Evolutionary conservation across 1,139 yeast genomes (phyloP).

Genomic region (Trichomonascaceae sp.): DNA sequence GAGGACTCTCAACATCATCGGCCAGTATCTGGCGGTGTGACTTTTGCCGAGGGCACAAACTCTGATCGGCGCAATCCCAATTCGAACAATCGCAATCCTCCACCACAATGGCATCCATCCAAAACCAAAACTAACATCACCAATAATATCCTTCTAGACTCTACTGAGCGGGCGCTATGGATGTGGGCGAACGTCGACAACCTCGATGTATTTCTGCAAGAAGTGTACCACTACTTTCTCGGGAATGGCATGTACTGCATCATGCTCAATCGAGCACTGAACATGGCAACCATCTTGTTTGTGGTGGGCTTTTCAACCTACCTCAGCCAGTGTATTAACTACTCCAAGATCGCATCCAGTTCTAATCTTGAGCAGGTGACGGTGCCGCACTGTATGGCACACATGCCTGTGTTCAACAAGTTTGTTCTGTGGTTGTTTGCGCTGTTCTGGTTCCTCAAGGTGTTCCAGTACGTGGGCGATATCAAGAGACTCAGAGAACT

Average conservation of each 20-base stretch:
- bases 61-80: background rate
- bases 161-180: slow-evolving; percentile 80
- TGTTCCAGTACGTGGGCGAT: slow-evolving; percentile 40
- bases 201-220: slow-evolving; percentile 71
- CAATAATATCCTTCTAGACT: slow-evolving; percentile 10
- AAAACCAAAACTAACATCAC: background rate
- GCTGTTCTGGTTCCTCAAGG: slow-evolving; percentile 41
- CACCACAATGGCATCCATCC: too few relatives aligned
- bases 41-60: background rate
- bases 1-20: background rate
- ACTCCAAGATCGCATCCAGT: slow-evolving; percentile 31
- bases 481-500: slow-evolving; percentile 47
- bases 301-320: slow-evolving; percentile 68
- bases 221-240: slow-evolving; percentile 69
- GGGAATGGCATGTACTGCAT: slow-evolving; percentile 81
- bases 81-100: background rate
- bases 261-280: slow-evolving; percentile 47
- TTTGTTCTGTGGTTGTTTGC: slow-evolving; percentile 50
- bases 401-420: slow-evolving; percentile 36
- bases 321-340: slow-evolving; percentile 75
- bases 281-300: slow-evolving; percentile 58
- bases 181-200: slow-evolving; percentile 94
- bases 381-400: slow-evolving; percentile 47
- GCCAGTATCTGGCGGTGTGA: background rate
- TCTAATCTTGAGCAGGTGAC: slow-evolving; percentile 35